Percentiles rank a stretch among this genome's conserved stretches.
Conservation (phyloP, 1,139 yeast species). For the Geotrichum macrosporum region DNA sequence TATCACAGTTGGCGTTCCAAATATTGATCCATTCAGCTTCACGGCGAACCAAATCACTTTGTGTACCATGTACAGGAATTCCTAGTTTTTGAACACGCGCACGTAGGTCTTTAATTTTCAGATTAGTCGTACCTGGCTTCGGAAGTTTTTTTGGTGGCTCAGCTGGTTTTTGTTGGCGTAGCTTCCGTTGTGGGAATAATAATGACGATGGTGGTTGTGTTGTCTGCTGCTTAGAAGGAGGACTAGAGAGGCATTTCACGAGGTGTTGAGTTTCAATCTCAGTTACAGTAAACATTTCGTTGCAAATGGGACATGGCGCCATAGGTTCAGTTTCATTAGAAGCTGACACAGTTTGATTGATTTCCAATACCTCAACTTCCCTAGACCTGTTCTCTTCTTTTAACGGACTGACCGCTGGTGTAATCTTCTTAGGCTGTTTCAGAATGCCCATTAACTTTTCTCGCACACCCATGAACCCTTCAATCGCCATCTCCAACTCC, state of each 20-base stretch:
- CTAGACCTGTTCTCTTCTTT: too few relatives aligned
- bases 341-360: too few relatives aligned
- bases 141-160: constrained; percentile 15
- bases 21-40: constrained; percentile 74
- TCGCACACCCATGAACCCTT: constrained; percentile 47
- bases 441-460: constrained; percentile 19
- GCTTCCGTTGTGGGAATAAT: too few relatives aligned
- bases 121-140: constrained; percentile 49
- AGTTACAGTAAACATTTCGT: constrained; percentile 50
- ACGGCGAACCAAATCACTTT: constrained; percentile 61
- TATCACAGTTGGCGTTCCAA: constrained; percentile 80
- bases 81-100: constrained; percentile 53
- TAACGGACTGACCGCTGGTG: too few relatives aligned
- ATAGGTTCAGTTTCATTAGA: too few relatives aligned
- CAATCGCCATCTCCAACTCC: constrained; percentile 67
- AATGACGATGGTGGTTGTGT: too few relatives aligned
- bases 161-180: constrained; percentile 9
- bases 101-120: constrained; percentile 47
- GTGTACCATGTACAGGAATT: constrained; percentile 55
- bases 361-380: too few relatives aligned
- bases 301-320: constrained; percentile 64
- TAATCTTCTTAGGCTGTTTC: too few relatives aligned
- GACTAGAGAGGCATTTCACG: constrained; percentile 53
- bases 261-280: constrained; percentile 63
- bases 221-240: neutral